Conservation (phyloP, 768 basidiomycete genomes). For the Tubosaeta sp. region DNA sequence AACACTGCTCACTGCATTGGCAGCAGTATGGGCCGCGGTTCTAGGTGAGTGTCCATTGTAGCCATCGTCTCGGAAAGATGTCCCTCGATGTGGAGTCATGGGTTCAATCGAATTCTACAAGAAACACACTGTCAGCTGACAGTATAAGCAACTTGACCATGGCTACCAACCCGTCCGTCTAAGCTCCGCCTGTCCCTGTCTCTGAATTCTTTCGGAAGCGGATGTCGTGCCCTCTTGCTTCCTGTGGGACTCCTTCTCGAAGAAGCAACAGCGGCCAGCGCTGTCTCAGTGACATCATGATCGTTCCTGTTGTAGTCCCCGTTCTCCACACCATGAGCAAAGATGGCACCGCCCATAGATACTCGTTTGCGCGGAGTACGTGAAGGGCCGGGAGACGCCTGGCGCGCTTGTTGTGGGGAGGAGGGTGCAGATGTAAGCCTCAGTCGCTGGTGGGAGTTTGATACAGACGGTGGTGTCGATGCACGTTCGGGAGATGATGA, state of each 20-base stretch:
- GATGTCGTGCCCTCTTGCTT: slow-evolving; percentile 42
- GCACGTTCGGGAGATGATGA: slow-evolving; percentile 39
- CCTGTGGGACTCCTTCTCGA: slow-evolving; percentile 49
- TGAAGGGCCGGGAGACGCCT: slow-evolving; percentile 37
- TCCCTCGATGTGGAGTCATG: slow-evolving; percentile 34
- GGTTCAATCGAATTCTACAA: slow-evolving; percentile 34
- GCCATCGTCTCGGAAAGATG: slow-evolving; percentile 20
- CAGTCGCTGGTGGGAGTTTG: slow-evolving; percentile 28
- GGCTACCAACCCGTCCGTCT: slow-evolving; percentile 40
- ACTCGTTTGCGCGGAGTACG: slow-evolving; percentile 41
- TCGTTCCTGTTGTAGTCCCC: slow-evolving; percentile 21
- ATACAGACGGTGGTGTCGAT: slow-evolving; percentile 33
- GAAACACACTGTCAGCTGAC: slow-evolving; percentile 2
- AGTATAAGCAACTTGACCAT: not conserved
- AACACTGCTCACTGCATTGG: slow-evolving; percentile 15
- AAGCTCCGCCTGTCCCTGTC: slow-evolving; percentile 33
- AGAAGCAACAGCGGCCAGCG: slow-evolving; percentile 57
- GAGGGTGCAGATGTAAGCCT: slow-evolving; percentile 48
- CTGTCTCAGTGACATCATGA: slow-evolving; percentile 48
- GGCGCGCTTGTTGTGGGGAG: slow-evolving; percentile 38
- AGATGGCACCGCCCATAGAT: slow-evolving; percentile 34
- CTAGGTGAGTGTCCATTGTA: slow-evolving; percentile 21
- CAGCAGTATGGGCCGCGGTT: slow-evolving; percentile 21
- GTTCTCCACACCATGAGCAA: slow-evolving; percentile 22
- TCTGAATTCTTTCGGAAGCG: slow-evolving; percentile 49